Percentiles rank a stretch among this genome's conserved stretches.
phyloP scores from a whole-genome alignment of 208 protist species.

The Crithidia fasciculata region DNA sequence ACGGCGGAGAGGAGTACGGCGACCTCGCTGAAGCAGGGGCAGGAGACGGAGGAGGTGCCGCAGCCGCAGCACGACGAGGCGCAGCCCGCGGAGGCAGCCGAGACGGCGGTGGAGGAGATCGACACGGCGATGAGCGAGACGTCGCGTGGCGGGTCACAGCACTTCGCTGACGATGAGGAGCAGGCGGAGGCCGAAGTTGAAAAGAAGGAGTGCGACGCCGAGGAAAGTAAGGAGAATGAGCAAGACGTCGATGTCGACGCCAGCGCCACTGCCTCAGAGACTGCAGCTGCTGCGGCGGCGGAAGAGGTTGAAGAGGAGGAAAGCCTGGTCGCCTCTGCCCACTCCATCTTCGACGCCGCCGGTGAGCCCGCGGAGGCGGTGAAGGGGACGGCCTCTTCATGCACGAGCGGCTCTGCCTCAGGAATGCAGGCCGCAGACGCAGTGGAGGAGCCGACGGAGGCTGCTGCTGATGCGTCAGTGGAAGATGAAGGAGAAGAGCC shows the following conservation, averaged over 20 bases:
- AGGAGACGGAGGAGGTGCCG: not conserved
- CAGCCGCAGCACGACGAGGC: not conserved
- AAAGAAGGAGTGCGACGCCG: not conserved
- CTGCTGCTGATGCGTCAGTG: not conserved
- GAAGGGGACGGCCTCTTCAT: not conserved
- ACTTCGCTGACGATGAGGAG: slow-evolving; percentile 2
- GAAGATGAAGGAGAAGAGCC: not conserved
- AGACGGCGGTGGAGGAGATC: slow-evolving; percentile 5
- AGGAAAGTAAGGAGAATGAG: too few relatives aligned
- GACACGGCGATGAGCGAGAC: slow-evolving; percentile 3
- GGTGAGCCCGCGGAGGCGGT: not conserved
- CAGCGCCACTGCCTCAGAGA: not conserved
- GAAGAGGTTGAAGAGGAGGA: slow-evolving; percentile 1
- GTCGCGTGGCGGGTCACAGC: not conserved
- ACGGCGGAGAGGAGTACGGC: too few relatives aligned
- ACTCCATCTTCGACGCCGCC: slow-evolving; percentile 7
- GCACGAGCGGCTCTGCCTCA: not conserved
- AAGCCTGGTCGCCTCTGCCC: slow-evolving; percentile 8
- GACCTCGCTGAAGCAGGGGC: too few relatives aligned
- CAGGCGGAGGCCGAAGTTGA: slow-evolving; percentile 2
- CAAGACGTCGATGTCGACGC: not conserved
- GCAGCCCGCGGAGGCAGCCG: not conserved
- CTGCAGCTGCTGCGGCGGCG: not conserved
- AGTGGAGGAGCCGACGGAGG: not conserved
- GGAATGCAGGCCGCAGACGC: not conserved